Percentiles rank a stretch among this genome's conserved stretches.
These are phyloP conservation scores for Ensete ventricosum DNA, from an alignment of 176 grass and related monocot genomes.

Conservation along the genomic window DNA sequence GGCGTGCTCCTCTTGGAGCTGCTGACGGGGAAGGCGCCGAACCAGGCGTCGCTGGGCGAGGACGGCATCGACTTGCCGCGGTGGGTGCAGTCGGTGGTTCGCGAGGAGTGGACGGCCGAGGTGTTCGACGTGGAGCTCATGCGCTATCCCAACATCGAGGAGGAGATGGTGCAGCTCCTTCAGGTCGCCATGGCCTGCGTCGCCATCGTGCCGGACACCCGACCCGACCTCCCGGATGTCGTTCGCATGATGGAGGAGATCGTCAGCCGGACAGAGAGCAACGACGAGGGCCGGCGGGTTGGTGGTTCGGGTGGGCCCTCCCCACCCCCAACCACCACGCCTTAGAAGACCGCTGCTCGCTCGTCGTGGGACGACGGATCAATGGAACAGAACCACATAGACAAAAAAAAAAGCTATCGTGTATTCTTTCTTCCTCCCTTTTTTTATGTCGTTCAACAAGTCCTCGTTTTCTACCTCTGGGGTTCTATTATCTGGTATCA, in stretches of 20 bases:
- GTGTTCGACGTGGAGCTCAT: slow-evolving; percentile 82
- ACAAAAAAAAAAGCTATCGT: too few species aligned
- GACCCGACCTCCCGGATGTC: slow-evolving; percentile 42
- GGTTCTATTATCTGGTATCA: too few species aligned
- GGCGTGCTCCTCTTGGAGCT: slow-evolving; percentile 74
- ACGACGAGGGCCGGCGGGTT: slow-evolving; percentile 38
- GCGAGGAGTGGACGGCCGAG: slow-evolving; percentile 95
- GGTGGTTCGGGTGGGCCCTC: slow-evolving; percentile 39
- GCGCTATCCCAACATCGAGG: slow-evolving; percentile 43
- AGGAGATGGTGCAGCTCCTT: slow-evolving; percentile 89
- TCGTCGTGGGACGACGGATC: too few species aligned
- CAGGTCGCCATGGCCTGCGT: slow-evolving; percentile 89
- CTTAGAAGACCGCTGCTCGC: slow-evolving; percentile 16
- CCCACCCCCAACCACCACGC: slow-evolving; percentile 54
- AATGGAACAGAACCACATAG: too few species aligned
- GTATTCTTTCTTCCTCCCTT: too few species aligned
- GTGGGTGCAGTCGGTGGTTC: slow-evolving; percentile 90
- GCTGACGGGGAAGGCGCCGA: slow-evolving; percentile 61
- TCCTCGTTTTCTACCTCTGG: too few species aligned
- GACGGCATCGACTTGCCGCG: slow-evolving; percentile 73
- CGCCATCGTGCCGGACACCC: slow-evolving; percentile 41
- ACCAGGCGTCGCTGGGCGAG: slow-evolving; percentile 53
- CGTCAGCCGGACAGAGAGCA: slow-evolving; percentile 34
- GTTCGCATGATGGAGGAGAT: slow-evolving; percentile 67
- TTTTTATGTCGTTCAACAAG: too few species aligned